Evolutionary conservation across 148 eudicot species (phyloP), one percentile per base, ranked within the genome.

Genomic region (Silene uniflora): DNA sequence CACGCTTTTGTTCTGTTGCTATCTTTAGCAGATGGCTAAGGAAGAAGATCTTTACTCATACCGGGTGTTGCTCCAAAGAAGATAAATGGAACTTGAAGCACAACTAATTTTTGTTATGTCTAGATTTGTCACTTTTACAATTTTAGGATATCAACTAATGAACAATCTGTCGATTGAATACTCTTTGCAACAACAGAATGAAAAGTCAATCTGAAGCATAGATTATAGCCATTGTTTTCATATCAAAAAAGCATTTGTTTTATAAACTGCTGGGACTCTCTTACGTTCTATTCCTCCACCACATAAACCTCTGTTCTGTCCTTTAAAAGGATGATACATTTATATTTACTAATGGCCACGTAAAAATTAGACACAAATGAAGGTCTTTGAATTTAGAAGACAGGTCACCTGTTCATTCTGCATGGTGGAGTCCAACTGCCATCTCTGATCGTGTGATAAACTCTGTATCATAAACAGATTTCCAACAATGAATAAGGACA

Each of bases 391-490:
- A 62, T 46, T 24, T 42, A 18, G 21, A 60, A 17, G 29, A 32
- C 27, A n/a, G 21, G 14, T 65, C 56, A 85, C 99, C 97, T 87
- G 97, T 67, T 90, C 96, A 85, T 72, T 90, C 63, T 86, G 89
- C 69, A 85, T 76, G 73, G 83, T 69, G 56, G 88, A 84, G 75
- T 90, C 96, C 75, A 78, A 69, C 84, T 79, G 92, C 96, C 93
- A 95, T 75, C 89, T 82, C 64, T 83, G 87, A 47, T 91, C 91
- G 83, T 85, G 86, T 49, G 79, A 42, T 27, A 85, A 73, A 78
- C 85, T 89, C 98, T 90, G 85, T 73, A 69, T 81, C 39, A 62
- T 55, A 63, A 22, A 81, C 13, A 59, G 27, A 29, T 18, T 18
- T 58, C 12, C 44, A 69, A 66, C 47, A 63, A 69, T 73, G 54